These are phyloP conservation scores for Phaeosphaeria sp. DNA, from an alignment of 2,329 filamentous ascomycete genomes.

Conservation along the genomic window DNA sequence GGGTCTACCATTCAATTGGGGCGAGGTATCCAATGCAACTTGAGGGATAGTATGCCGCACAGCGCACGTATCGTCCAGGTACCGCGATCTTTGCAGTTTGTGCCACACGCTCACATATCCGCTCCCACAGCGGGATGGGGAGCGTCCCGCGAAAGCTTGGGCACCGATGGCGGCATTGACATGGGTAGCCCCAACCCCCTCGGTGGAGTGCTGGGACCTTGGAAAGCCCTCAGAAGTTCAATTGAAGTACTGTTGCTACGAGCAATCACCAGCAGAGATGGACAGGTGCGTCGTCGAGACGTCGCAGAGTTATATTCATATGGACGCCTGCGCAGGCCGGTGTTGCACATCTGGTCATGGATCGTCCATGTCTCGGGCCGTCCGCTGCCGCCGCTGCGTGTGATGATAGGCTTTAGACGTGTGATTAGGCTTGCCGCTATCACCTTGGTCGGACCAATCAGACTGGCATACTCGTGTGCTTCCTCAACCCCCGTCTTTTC, in stretches of 20 bases:
- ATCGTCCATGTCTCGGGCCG: constrained; percentile 35
- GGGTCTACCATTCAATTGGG: constrained; percentile 36
- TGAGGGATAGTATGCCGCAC: constrained; percentile 10
- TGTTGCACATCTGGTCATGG: constrained; percentile 15
- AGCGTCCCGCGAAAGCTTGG: constrained; percentile 25
- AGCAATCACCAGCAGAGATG: constrained; percentile 20
- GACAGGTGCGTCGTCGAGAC: constrained; percentile 1
- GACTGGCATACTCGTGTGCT: constrained; percentile 9
- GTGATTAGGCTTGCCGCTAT: constrained; percentile 33
- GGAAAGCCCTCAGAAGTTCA: background rate
- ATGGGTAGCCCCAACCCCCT: background rate
- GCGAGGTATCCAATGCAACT: background rate
- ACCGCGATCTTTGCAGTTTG: constrained; percentile 21
- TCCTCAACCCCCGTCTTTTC: constrained; percentile 25
- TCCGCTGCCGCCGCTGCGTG: constrained; percentile 26
- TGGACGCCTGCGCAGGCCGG: constrained; percentile 8
- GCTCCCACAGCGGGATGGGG: constrained; percentile 22
- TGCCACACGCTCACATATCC: constrained; percentile 32
- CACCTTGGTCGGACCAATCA: constrained; percentile 27
- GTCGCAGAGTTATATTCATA: constrained; percentile 15
- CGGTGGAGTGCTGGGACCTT: background rate
- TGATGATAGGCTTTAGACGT: constrained; percentile 26
- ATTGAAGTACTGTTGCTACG: constrained; percentile 6
- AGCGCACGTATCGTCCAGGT: constrained; percentile 26
- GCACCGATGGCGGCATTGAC: constrained; percentile 7